These are phyloP conservation scores for Litchi chinensis DNA, from an alignment of 345 rosid genomes.

Conservation along the genomic window DNA sequence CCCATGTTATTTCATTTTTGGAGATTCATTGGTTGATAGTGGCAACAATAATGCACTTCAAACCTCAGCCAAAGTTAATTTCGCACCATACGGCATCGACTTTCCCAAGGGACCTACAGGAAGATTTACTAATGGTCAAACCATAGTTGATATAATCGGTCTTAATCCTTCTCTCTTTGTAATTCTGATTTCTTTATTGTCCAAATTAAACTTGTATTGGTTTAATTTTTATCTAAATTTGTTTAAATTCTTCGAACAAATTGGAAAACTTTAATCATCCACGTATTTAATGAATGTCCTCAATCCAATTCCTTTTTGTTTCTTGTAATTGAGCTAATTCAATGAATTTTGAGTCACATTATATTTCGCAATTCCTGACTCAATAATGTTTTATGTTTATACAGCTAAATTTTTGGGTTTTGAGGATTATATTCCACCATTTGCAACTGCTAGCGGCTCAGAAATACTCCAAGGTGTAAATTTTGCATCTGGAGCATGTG, in stretches of 20 bases:
- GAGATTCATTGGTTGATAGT: constrained; percentile 33
- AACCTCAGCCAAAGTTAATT: constrained; percentile 24
- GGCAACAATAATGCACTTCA: constrained; percentile 37
- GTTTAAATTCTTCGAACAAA: no score
- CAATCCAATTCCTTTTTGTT: not conserved
- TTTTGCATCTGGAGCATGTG: constrained; percentile 58
- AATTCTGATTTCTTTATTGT: no score
- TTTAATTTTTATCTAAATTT: not conserved
- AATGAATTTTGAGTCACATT: no score
- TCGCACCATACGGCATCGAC: constrained; percentile 30
- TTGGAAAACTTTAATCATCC: no score
- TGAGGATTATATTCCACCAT: constrained; percentile 33
- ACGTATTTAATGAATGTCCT: no score
- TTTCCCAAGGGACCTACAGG: constrained; percentile 32
- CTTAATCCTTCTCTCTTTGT: not conserved
- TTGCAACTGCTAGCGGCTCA: constrained; percentile 3
- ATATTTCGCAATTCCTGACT: no score
- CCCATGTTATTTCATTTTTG: constrained; percentile 42
- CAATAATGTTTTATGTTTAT: not conserved
- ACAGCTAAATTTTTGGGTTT: constrained; percentile 39
- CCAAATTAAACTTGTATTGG: not conserved
- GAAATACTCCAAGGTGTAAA: constrained; percentile 51
- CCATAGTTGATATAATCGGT: constrained; percentile 28
- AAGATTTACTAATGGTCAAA: constrained; percentile 35
- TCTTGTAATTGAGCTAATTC: not conserved